Conservation (phyloP, 2,329 filamentous ascomycete species). For the Hymenoscyphus linearis region DNA sequence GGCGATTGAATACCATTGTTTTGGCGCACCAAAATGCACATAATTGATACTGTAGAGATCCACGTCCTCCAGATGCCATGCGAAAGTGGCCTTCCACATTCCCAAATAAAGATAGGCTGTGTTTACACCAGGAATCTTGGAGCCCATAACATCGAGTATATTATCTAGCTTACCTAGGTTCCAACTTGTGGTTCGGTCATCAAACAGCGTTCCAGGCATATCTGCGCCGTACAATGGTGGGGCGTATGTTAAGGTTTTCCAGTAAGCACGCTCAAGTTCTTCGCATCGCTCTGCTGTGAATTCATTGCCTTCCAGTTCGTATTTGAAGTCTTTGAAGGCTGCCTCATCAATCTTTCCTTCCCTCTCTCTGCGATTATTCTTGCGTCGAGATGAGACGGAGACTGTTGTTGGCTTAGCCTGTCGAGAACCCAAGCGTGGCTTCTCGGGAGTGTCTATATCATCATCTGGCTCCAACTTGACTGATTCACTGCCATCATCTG, state of each 20-base stretch:
- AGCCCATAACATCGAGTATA: conserved; percentile 85
- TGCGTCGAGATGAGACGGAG: conserved; percentile 79
- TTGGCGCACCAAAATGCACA: conserved; percentile 95
- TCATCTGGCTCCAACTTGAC: conserved; percentile 35
- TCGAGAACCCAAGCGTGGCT: conserved; percentile 42
- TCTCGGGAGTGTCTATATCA: conserved; percentile 39
- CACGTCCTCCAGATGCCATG: conserved; percentile 97
- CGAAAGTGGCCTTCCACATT: conserved; percentile 99
- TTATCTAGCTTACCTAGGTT: conserved; percentile 95
- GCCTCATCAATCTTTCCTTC: conserved; percentile 81
- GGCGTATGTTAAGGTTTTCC: conserved; percentile 95
- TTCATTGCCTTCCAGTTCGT: conserved; percentile 77
- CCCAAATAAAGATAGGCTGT: conserved; percentile 96
- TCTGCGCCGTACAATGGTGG: conserved; percentile 94
- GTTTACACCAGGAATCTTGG: conserved; percentile 95
- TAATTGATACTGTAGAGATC: conserved; percentile 99
- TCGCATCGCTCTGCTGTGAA: conserved; percentile 89
- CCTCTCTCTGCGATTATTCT: conserved; percentile 75
- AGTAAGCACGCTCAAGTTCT: conserved; percentile 90
- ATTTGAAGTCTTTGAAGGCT: conserved; percentile 87
- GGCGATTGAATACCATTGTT: conserved; percentile 99
- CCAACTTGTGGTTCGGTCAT: conserved; percentile 78
- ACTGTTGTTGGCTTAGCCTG: conserved; percentile 46
- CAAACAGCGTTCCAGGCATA: conserved; percentile 91
- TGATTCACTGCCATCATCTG: conserved; percentile 33